Evolutionary conservation across 805 yeast species (phyloP), one percentile per base, ranked within the genome.

Genomic region (Ogataea methanolica): DNA sequence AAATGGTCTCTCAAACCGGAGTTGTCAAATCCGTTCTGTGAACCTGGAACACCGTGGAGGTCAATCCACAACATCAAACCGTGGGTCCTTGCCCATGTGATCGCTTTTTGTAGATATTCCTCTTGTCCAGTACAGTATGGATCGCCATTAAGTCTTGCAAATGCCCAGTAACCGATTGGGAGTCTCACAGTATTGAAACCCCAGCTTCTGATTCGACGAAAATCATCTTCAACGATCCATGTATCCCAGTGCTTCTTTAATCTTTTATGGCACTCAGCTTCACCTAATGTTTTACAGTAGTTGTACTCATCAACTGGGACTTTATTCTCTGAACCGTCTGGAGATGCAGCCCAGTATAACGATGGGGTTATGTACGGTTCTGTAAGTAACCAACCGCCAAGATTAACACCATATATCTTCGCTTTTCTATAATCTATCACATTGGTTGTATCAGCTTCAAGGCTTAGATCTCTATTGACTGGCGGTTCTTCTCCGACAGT

Each of bases 11-110:
- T 71, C 29, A 75, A 65, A 1, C 96, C 96, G 7, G 88, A 81
- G 57, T 87, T 88, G 59, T 87, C 92, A 70, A 87, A 87, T 14
- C 95, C 95, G 63, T 88, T 88, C 60, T 88, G 95, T 1, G 91
- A 83, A 1, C 92, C 94, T 6, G 95, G 94, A 11, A 76, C 83
- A 14, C 94, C 90, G 57, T 88, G 96, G 45, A 88, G 66, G 59
- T 88, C 95, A 44, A 88, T 67, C 83, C 87, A 81, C 4, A 82
- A 85, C 49, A 84, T 77, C 51, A 88, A 67, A 15, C 74, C 82
- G 55, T 82, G 64, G 37, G 70, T 69, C 21, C 76, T 65, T 17
- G 85, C 80, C 95, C 95, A 88, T 41, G 69, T 76, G 36, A 88
- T 67, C 1, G 88, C 87, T 48, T 76, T 66, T 41, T 83, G 79